These are phyloP conservation scores for Pythium dissotocum DNA, from an alignment of 352 stramenopile genomes.

Conservation along the genomic window DNA sequence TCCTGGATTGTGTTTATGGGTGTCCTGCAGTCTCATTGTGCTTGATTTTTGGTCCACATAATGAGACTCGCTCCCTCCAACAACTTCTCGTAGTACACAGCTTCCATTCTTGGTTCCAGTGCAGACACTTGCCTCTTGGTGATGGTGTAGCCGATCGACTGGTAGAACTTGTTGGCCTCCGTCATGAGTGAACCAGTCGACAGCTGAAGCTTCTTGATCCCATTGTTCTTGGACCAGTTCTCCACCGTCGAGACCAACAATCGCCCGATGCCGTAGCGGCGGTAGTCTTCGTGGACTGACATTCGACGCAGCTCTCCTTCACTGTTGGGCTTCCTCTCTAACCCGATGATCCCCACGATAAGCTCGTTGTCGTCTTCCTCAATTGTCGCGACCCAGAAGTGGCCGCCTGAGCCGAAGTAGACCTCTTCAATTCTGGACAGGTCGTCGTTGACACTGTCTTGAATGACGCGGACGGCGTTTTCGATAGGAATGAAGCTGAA, in stretches of 20 bases:
- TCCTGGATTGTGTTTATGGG: too few relatives aligned
- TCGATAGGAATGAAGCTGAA: not conserved
- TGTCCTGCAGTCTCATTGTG: too few relatives aligned
- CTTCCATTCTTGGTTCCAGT: slow-evolving; percentile 7
- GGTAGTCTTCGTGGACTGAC: slow-evolving; percentile 46
- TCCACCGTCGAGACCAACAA: too few relatives aligned
- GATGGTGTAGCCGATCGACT: too few relatives aligned
- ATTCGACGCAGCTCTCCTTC: slow-evolving; percentile 42
- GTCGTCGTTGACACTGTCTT: not conserved
- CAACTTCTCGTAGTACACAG: slow-evolving; percentile 27
- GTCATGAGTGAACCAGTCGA: too few relatives aligned
- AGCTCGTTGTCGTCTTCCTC: slow-evolving; percentile 11
- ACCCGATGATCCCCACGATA: slow-evolving; percentile 33
- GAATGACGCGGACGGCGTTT: not conserved
- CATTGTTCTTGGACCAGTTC: too few relatives aligned
- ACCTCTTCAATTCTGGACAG: not conserved
- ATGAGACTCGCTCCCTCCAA: too few relatives aligned
- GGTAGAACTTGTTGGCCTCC: too few relatives aligned
- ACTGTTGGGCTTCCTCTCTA: slow-evolving; percentile 25
- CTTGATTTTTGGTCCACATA: too few relatives aligned
- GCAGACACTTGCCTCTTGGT: too few relatives aligned
- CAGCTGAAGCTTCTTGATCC: too few relatives aligned
- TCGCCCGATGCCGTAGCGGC: too few relatives aligned
- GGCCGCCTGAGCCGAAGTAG: slow-evolving; percentile 24
- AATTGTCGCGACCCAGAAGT: slow-evolving; percentile 57